Percentiles rank a stretch among this genome's conserved stretches.
Evolutionary conservation across 306 rosid species (phyloP).

Genomic region (Ochetophila trinervis): DNA sequence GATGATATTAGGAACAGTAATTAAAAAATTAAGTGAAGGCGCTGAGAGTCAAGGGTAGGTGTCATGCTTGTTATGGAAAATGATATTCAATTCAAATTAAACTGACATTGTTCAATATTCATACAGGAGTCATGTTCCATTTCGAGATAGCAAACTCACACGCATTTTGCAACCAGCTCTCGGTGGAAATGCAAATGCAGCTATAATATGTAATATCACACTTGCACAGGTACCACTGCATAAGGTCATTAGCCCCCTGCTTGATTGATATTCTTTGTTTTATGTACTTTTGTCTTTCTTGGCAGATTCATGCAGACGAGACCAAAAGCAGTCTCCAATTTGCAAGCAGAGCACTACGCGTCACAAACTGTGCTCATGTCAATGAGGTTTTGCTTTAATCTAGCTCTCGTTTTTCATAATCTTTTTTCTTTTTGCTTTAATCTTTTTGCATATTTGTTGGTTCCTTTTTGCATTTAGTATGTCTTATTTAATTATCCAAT

Average conservation of each 20-base stretch:
- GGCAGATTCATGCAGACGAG: constrained; percentile 90
- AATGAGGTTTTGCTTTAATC: constrained; percentile 66
- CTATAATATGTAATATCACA: constrained; percentile 90
- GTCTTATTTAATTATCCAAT: constrained; percentile 7
- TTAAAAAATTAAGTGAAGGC: constrained; percentile 95
- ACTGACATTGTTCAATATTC: constrained; percentile 18
- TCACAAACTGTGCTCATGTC: constrained; percentile 89
- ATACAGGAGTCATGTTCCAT: constrained; percentile 94
- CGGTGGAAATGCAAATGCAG: constrained; percentile 96
- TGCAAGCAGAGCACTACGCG: constrained; percentile 96
- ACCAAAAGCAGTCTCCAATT: constrained; percentile 97
- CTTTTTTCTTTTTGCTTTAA: background rate
- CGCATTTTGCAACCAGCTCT: constrained; percentile 93
- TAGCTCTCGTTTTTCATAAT: constrained; percentile 12
- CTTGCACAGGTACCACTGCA: constrained; percentile 68
- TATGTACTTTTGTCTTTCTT: background rate
- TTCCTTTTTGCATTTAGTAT: constrained; percentile 22
- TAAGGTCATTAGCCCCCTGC: background rate
- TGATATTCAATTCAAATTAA: constrained; percentile 16
- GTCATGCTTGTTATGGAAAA: constrained; percentile 13
- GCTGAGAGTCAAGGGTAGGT: constrained; percentile 98
- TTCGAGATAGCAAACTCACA: constrained; percentile 97
- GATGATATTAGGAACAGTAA: constrained; percentile 97
- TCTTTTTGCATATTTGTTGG: background rate
- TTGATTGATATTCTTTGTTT: background rate